Evolutionary conservation across 2,329 filamentous ascomycete genomes (phyloP).

Genomic region (Cordyceps fumosorosea): DNA sequence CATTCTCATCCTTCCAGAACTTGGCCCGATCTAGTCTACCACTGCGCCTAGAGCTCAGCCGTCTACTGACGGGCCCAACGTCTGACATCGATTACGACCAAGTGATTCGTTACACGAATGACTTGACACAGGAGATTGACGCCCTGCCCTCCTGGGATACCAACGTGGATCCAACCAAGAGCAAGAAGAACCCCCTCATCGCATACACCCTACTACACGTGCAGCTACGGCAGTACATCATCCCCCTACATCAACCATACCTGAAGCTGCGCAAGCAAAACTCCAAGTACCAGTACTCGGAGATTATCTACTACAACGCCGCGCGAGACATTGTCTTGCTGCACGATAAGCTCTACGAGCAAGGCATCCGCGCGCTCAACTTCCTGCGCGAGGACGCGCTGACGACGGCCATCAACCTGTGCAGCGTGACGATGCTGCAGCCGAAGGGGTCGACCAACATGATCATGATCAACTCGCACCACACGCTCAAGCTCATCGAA

Average conservation of each 20-base stretch:
- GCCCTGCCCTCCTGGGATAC: conserved; percentile 50
- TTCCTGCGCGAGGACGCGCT: conserved; percentile 55
- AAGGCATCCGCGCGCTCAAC: conserved; percentile 52
- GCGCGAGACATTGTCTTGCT: conserved; percentile 56
- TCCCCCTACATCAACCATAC: conserved; percentile 55
- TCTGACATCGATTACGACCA: conserved; percentile 55
- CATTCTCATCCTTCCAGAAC: conserved; percentile 53
- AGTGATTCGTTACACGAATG: conserved; percentile 54
- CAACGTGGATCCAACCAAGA: conserved; percentile 28
- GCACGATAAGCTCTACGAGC: conserved; percentile 53
- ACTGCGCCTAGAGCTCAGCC: conserved; percentile 51
- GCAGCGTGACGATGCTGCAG: conserved; percentile 55
- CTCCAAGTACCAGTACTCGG: conserved; percentile 56
- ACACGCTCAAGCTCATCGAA: conserved; percentile 55
- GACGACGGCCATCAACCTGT: conserved; percentile 54
- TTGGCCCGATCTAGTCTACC: conserved; percentile 49
- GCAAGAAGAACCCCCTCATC: conserved; percentile 48
- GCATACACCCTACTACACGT: conserved; percentile 55
- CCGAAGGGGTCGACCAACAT: conserved; percentile 52
- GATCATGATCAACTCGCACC: conserved; percentile 55
- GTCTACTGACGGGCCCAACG: conserved; percentile 47
- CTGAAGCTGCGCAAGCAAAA: conserved; percentile 53
- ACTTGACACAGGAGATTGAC: conserved; percentile 55
- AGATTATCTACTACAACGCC: conserved; percentile 57
- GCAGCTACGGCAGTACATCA: conserved; percentile 55